Percentiles rank a stretch among this genome's conserved stretches.
These are phyloP conservation scores for Blastomyces gilchristii DNA, from an alignment of 2,329 filamentous ascomycete species.

Conservation along the genomic window DNA sequence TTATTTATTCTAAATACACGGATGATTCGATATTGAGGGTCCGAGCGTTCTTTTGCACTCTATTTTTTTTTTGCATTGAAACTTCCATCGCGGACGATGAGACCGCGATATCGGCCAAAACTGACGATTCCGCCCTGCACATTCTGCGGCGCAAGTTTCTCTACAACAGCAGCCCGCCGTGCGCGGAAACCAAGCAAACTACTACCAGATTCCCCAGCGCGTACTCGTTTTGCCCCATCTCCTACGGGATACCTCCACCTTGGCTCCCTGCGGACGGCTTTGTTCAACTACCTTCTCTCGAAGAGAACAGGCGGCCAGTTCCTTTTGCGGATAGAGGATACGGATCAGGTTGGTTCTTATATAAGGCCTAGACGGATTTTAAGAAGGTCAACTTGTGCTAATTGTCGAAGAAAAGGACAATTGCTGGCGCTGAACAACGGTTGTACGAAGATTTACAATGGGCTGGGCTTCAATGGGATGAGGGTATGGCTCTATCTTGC, in stretches of 20 bases:
- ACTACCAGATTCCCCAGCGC: constrained; percentile 47
- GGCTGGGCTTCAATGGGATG: constrained; percentile 87
- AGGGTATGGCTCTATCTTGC: constrained; percentile 47
- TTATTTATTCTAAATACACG: not conserved
- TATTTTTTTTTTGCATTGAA: not conserved
- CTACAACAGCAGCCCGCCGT: constrained; percentile 19
- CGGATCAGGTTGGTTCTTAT: constrained; percentile 59
- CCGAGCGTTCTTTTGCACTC: not conserved
- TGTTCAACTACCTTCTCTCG: constrained; percentile 94
- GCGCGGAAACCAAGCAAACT: constrained; percentile 26
- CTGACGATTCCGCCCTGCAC: constrained; percentile 26
- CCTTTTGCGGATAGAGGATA: constrained; percentile 84
- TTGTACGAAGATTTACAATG: constrained; percentile 73
- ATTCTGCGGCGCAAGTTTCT: constrained; percentile 27
- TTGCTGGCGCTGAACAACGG: constrained; percentile 66
- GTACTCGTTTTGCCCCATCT: constrained; percentile 88
- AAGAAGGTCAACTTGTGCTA: constrained; percentile 19
- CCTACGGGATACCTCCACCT: constrained; percentile 90
- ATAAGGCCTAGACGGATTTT: not conserved
- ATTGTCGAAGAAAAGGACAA: constrained; percentile 59
- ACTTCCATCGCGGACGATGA: constrained; percentile 19
- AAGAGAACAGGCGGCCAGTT: constrained; percentile 83
- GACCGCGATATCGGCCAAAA: constrained; percentile 19
- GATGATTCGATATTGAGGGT: constrained; percentile 2
- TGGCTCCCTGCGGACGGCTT: constrained; percentile 78